Evolutionary conservation across 2,329 filamentous ascomycete species (phyloP), one percentile per base, ranked within the genome.

Genomic region (Fusarium sp.): DNA sequence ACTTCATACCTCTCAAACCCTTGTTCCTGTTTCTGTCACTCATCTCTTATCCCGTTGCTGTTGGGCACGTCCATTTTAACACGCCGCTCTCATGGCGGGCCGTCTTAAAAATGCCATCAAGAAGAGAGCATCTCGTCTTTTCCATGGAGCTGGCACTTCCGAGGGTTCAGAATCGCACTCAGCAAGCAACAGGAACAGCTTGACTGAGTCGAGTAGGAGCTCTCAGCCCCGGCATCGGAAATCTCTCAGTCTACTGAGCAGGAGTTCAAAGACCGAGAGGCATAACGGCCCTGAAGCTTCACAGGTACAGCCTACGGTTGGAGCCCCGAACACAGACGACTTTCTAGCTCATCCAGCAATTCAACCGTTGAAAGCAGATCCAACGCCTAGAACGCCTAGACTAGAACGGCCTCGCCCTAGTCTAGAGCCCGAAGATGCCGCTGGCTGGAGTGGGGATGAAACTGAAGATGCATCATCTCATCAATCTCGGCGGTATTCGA

Each of bases 101-200:
- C 65, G 72, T 35, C 44, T 76, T 44, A 77, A 69, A 48, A 50
- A 69, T 66, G 56, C 60, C 53, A 60, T 77, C 72, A 73, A 66
- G 51, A 77, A 68, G 63, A 51, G 72, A 59, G 60, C 61, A 63
- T 74, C 66, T 24, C 74, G 74, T 24, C 63, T 77, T 26, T 68
- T 73, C 15, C 57, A 64, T 41, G 39, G 58, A 54, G 56, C 39
- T 24, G 39, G 50, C 48, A 35, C 41, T 24, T 41, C 58, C 28
- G 71, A 64, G 7, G 38, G 42, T 32, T 39, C 56, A 50, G 36
- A 41, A 14, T 28, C 68, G 10, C 41, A 53, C 20, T 18, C 59
- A 5, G 20, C 56, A 44, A 36, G 24, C 24, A 68, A 63, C 24
- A 68, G 41, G 24, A 51, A 56, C 39, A 59, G 38, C 39, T n/a